Base-by-base conservation (phyloP, 1,284 basidiomycete genomes). In the Melampsora americana region DNA sequence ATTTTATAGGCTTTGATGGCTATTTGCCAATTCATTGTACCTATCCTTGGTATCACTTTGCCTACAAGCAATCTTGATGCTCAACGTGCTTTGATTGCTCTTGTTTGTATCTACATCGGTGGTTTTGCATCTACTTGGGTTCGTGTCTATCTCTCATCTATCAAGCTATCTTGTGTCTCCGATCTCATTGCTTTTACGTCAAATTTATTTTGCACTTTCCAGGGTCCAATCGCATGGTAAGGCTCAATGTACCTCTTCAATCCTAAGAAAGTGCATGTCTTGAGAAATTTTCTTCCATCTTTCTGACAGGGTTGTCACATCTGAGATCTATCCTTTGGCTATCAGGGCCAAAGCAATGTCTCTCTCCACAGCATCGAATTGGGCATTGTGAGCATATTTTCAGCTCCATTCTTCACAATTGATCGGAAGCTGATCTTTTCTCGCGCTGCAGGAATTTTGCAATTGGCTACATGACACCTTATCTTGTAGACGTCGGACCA, bases 321-420 rank as follows among this genome's bases (percentile, higher is more conserved):
- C 89, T 80, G 89, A 91, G 84, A 89, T 91, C 66, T 78, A 80
- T 73, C 81, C 81, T 1, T 79, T 89, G 66, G 86, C 88, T 80
- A 85, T 90, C 80, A 89, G 90, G 80, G 89, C 90, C 67, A 91
- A 91, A 85, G 89, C 87, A 59, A 89, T 92, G 86, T 90, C 90
- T 2, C 85, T 92, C 79, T 88, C 89, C 53, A 85, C 86, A 77
- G 89, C 88, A 32, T 87, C 87, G 69, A 90, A 91, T 85, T 91
- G 90, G 90, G 79, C 80, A 75, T 44, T 75, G 72, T 77, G 30
- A 30, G 64, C 32, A 46, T 20, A 84, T 89, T 62, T 89, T 86
- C 86, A 89, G 72, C 77, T 28, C 73, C 76, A 66, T 77, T 32
- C 5, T 23, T 12, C 4, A 11, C 46, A 56, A 14, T 35, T 20